Conservation (phyloP, 129 eudicot genomes). For the Flaveria sonorensis region DNA sequence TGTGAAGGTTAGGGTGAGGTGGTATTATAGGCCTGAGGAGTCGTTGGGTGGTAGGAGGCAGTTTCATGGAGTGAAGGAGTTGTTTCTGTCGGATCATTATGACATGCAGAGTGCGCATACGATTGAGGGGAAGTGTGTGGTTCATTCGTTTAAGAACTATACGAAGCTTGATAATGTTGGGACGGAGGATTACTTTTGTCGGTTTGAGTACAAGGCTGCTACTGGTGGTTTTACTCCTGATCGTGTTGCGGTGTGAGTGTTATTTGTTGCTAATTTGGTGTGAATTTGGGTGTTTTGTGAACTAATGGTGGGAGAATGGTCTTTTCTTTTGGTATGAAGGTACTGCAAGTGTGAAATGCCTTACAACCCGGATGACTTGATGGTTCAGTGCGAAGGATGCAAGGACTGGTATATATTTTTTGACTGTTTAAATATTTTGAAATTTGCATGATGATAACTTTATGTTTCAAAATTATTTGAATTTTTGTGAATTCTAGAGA, state of each 20-base stretch:
- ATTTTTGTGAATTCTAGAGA: background rate
- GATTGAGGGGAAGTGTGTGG: slow-evolving; percentile 91
- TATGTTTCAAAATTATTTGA: background rate
- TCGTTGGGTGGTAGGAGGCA: slow-evolving; percentile 91
- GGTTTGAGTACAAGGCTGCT: slow-evolving; percentile 33
- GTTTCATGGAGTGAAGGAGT: slow-evolving; percentile 91
- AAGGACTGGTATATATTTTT: slow-evolving; percentile 25
- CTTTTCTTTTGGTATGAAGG: background rate
- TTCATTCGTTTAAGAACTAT: slow-evolving; percentile 87
- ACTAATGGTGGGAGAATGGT: background rate
- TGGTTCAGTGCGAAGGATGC: slow-evolving; percentile 34
- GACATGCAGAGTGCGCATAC: slow-evolving; percentile 98
- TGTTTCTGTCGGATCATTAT: slow-evolving; percentile 81
- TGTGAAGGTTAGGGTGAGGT: slow-evolving; percentile 80
- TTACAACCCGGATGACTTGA: slow-evolving; percentile 30
- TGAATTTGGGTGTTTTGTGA: background rate
- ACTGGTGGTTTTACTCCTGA: slow-evolving; percentile 72
- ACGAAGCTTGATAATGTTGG: slow-evolving; percentile 84
- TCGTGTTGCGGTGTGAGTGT: slow-evolving; percentile 29
- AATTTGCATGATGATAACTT: background rate
- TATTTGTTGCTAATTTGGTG: background rate
- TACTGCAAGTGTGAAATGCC: slow-evolving; percentile 35
- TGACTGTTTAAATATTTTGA: background rate
- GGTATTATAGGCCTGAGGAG: slow-evolving; percentile 96
- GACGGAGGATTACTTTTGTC: slow-evolving; percentile 21